Percentiles rank a stretch among this genome's conserved stretches.
phyloP scores from a whole-genome alignment of 805 yeast genomes.

The Komagataella ulmi region DNA sequence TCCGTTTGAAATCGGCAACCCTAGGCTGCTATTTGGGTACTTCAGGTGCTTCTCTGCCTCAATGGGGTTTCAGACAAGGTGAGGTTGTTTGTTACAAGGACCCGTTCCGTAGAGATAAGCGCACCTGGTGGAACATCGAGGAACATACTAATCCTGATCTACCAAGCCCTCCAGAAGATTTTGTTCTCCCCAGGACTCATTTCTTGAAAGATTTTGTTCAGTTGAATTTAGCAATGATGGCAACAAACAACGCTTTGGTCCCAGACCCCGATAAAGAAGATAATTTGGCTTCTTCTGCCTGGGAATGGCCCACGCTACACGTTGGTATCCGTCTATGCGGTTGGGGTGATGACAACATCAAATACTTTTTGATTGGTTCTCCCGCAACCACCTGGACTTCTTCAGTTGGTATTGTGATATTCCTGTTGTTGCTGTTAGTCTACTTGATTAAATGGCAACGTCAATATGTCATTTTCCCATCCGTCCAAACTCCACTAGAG shows the following conservation, averaged over 20 bases:
- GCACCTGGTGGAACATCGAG: constrained; percentile 86
- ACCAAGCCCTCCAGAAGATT: constrained; percentile 46
- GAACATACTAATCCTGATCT: constrained; percentile 45
- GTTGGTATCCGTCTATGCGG: constrained; percentile 55
- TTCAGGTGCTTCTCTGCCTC: constrained; percentile 54
- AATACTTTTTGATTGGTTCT: constrained; percentile 49
- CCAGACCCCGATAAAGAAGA: constrained; percentile 71
- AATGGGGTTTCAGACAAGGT: constrained; percentile 79
- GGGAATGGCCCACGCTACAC: constrained; percentile 84
- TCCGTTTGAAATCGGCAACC: constrained; percentile 49
- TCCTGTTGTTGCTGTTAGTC: constrained; percentile 23
- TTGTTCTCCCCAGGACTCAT: constrained; percentile 59
- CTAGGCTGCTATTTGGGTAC: constrained; percentile 72
- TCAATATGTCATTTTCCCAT: constrained; percentile 50
- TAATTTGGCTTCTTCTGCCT: constrained; percentile 55
- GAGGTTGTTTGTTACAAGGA: constrained; percentile 74
- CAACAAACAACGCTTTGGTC: constrained; percentile 69
- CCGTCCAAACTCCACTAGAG: constrained; percentile 11
- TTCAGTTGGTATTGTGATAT: constrained; percentile 33
- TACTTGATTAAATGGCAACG: constrained; percentile 71
- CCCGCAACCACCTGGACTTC: constrained; percentile 60
- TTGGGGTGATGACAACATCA: constrained; percentile 37
- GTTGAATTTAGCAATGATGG: constrained; percentile 77
- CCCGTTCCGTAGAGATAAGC: constrained; percentile 61
- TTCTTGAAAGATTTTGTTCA: constrained; percentile 68